Conservation (phyloP, 495 filamentous ascomycete genomes). For the Amphirosellinia nigrospora region DNA sequence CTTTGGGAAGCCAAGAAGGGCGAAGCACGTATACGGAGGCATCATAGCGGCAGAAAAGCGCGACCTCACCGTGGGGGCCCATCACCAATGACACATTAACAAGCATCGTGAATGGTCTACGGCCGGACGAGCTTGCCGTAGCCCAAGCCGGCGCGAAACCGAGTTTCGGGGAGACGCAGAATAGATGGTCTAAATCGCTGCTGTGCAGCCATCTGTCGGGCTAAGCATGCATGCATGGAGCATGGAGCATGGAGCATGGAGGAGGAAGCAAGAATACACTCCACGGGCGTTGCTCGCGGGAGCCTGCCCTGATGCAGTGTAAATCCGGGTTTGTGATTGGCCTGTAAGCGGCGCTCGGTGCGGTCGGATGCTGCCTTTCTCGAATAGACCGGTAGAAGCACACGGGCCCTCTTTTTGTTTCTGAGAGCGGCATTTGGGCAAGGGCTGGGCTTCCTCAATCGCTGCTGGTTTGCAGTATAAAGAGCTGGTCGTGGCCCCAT, state of each 20-base stretch:
- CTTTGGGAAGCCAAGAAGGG: constrained; percentile 14
- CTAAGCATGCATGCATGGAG: constrained; percentile 3
- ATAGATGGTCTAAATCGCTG: constrained; percentile 26
- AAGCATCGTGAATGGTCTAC: background rate
- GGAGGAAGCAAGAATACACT: background rate
- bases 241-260: too few species aligned
- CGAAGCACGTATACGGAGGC: constrained; percentile 22
- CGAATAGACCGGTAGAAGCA: constrained; percentile 22
- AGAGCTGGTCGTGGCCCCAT: constrained; percentile 33
- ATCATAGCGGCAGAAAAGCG: background rate
- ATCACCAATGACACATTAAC: constrained; percentile 14
- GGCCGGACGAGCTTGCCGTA: background rate
- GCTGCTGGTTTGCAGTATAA: constrained; percentile 32
- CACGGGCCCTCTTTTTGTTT: background rate
- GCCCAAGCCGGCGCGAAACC: background rate
- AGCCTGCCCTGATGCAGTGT: constrained; percentile 27
- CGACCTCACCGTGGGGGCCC: constrained; percentile 10
- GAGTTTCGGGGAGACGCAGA: background rate
- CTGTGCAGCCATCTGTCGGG: background rate
- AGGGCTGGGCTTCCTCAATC: too few species aligned
- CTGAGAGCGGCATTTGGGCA: background rate
- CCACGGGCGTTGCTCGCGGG: background rate
- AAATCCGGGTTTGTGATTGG: constrained; percentile 36
- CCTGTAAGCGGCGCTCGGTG: background rate
- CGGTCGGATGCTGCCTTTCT: background rate